Percentiles rank a stretch among this genome's conserved stretches.
These are phyloP conservation scores for Paspalum vaginatum DNA, from an alignment of 176 grass and related monocot species.

Conservation along the genomic window DNA sequence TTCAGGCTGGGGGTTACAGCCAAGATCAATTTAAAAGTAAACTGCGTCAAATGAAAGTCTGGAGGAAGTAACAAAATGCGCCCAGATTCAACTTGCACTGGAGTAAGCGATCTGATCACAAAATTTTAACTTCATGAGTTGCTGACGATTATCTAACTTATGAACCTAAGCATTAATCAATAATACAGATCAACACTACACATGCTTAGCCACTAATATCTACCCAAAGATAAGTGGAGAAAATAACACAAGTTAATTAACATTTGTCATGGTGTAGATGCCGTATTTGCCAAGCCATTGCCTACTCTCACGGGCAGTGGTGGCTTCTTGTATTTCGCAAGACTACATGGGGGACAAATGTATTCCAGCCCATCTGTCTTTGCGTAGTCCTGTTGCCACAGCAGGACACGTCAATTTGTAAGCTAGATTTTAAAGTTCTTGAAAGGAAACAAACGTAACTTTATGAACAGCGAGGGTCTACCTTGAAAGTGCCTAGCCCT, in stretches of 20 bases:
- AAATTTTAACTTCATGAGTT: slow-evolving; percentile 4
- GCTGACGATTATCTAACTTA: neutral
- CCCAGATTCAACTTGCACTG: neutral
- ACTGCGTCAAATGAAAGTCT: no score
- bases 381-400: slow-evolving; percentile 64
- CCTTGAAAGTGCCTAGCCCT: slow-evolving; percentile 76
- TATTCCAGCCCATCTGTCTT: slow-evolving; percentile 78
- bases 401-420: slow-evolving; percentile 37
- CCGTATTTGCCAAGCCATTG: slow-evolving; percentile 38
- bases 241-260: slow-evolving; percentile 35
- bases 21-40: no score
- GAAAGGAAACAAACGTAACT: neutral
- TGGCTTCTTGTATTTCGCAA: slow-evolving; percentile 46
- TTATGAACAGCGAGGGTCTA: slow-evolving; percentile 11
- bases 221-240: slow-evolving; percentile 1
- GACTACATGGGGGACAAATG: slow-evolving; percentile 64
- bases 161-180: neutral
- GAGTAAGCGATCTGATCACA: neutral
- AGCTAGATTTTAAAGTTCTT: neutral
- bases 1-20: no score
- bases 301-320: slow-evolving; percentile 1
- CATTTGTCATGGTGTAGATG: slow-evolving; percentile 34
- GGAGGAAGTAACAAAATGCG: no score
- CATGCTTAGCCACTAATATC: neutral
- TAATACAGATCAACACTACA: slow-evolving; percentile 21